Evolutionary conservation across 345 rosid species (phyloP), one percentile per base, ranked within the genome.

Genomic region (Camelina laxa): DNA sequence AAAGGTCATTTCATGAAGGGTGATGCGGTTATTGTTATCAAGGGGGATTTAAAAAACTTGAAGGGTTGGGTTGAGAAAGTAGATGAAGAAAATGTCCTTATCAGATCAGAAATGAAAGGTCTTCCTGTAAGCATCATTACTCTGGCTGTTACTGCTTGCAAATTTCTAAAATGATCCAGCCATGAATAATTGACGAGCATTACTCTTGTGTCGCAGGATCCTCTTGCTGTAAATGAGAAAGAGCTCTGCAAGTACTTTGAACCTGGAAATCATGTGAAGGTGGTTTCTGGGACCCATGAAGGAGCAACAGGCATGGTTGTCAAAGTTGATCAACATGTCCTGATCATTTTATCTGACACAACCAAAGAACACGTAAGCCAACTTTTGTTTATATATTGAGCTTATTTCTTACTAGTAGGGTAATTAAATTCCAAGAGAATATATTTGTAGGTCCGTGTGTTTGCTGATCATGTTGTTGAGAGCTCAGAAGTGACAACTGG

Each of bases 51-150:
- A 6, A 95, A 88, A 81, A 90, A 86, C 78, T 84, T 95, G 60
- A 92, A 95, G 83, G 99, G 99, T 64, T 87, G 98, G 98, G 96
- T 92, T 63, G 98, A 95, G 88, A 95, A 95, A 81, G 99, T 92
- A 41, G 99, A 95, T 75, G 98, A 95, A 85, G 96, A 92, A 71
- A 92, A 84, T 84, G 96, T 92, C 21, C 89, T 87, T 76, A 88
- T 95, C 73, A 86, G 86, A 77, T 91, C 98, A 50, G 97, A 87
- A 82, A 79, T 87, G 91, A 87, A 92, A 83, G 99, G 83, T 73
- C 97, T 95, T 79, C 96, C 96, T 61, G 97, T 95, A 88, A 89
- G 93, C 73, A 73, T 76, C 69, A 51, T 35, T 12, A 53, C 59
- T 31, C 66, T 57, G n/a, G 22, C 50, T 67, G 1, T 21, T 50